phyloP scores from a whole-genome alignment of 192 early-diverging fungal genomes.

The Podila verticillata region DNA sequence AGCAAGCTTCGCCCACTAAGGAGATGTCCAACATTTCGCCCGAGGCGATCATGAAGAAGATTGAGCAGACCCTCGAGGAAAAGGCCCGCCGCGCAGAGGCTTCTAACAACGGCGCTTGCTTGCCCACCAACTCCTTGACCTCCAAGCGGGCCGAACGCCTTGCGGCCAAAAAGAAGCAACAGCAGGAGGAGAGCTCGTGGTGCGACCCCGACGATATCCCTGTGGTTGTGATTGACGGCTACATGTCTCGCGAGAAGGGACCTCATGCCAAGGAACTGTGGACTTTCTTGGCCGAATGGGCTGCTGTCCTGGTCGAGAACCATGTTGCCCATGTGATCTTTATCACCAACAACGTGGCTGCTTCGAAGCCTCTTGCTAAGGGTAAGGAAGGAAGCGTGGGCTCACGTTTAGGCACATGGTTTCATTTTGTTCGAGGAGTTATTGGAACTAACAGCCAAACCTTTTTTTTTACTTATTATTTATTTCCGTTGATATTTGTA shows the following conservation, averaged over 20 bases:
- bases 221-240: constrained; percentile 92
- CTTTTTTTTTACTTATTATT: too few relatives aligned
- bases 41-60: constrained; percentile 41
- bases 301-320: constrained; percentile 82
- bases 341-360: constrained; percentile 76
- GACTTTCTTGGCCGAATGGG: constrained; percentile 87
- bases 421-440: too few relatives aligned
- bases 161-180: constrained; percentile 3
- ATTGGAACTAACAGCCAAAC: too few relatives aligned
- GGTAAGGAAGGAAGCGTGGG: constrained; percentile 54
- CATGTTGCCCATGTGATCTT: constrained; percentile 93
- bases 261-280: constrained; percentile 68
- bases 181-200: constrained; percentile 20
- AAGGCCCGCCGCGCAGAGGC: constrained; percentile 9
- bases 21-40: constrained; percentile 60
- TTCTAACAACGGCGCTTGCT: not conserved
- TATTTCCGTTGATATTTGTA: too few relatives aligned
- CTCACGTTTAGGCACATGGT: too few relatives aligned
- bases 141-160: constrained; percentile 3
- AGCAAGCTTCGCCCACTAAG: constrained; percentile 34
- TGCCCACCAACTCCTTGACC: not conserved
- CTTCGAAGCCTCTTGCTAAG: constrained; percentile 74
- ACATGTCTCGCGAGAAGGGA: constrained; percentile 76
- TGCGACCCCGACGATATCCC: constrained; percentile 73
- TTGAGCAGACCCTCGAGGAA: constrained; percentile 41